Percentiles rank a stretch among this genome's conserved stretches.
Evolutionary conservation across 352 stramenopile species (phyloP).

Genomic region (Globisporangium nodosum): DNA sequence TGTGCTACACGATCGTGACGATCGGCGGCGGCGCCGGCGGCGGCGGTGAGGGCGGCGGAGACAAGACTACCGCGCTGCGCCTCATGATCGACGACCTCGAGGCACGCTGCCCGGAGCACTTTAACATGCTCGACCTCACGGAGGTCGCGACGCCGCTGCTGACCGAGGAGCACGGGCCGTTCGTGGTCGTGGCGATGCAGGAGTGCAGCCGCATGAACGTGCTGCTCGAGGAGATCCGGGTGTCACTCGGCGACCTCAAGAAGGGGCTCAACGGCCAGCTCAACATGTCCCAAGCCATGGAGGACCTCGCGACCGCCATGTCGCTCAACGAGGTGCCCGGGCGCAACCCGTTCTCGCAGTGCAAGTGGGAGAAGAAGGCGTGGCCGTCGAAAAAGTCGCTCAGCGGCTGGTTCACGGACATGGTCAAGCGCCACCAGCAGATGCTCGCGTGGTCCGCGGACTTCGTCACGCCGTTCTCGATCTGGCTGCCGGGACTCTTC

Average conservation of each 20-base stretch:
- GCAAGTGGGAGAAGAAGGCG: slow-evolving; percentile 94
- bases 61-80: slow-evolving; percentile 75
- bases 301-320: slow-evolving; percentile 91
- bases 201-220: slow-evolving; percentile 95
- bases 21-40: slow-evolving; percentile 75
- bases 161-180: slow-evolving; percentile 85
- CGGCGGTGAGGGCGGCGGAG: slow-evolving; percentile 54
- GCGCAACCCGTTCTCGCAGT: slow-evolving; percentile 94
- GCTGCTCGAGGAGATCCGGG: slow-evolving; percentile 88
- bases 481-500: slow-evolving; percentile 95
- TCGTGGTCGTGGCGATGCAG: slow-evolving; percentile 93
- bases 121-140: slow-evolving; percentile 90
- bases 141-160: slow-evolving; percentile 86
- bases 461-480: slow-evolving; percentile 90
- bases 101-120: slow-evolving; percentile 86
- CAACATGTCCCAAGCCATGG: slow-evolving; percentile 95
- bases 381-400: slow-evolving; percentile 94
- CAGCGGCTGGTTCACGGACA: slow-evolving; percentile 89
- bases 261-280: slow-evolving; percentile 95
- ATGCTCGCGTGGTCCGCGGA: slow-evolving; percentile 86
- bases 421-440: slow-evolving; percentile 90
- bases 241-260: slow-evolving; percentile 91
- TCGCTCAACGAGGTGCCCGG: slow-evolving; percentile 92
- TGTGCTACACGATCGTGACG: slow-evolving; percentile 93
- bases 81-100: slow-evolving; percentile 90